Percentiles rank a stretch among this genome's conserved stretches.
phyloP scores from a whole-genome alignment of 2,329 filamentous ascomycete species.

The Cladophialophora immunda region DNA sequence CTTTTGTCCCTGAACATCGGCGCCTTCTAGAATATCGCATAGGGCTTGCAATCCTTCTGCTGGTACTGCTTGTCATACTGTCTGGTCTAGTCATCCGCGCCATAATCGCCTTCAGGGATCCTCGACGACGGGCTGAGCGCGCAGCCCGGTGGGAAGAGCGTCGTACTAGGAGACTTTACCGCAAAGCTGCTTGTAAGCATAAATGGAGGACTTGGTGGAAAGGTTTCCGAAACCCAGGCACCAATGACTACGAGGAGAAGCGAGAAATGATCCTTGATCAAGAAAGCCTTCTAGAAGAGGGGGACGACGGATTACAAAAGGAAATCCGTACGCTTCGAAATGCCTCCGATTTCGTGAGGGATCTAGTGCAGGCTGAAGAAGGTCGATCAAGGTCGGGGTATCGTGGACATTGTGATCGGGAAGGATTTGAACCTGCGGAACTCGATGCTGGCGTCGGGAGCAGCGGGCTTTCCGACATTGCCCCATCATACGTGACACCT shows the following conservation, averaged over 20 bases:
- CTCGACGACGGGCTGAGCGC: conserved; percentile 61
- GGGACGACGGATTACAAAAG: conserved; percentile 56
- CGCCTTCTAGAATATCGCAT: conserved; percentile 21
- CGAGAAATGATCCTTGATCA: conserved; percentile 57
- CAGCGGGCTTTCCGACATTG: conserved; percentile 29
- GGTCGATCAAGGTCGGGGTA: conserved; percentile 34
- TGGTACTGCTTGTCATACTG: conserved; percentile 49
- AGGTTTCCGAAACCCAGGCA: conserved; percentile 45
- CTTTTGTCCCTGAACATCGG: conserved; percentile 7
- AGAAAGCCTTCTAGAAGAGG: conserved; percentile 55
- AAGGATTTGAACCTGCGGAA: conserved; percentile 25
- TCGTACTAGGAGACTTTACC: conserved; percentile 60
- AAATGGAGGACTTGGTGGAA: conserved; percentile 62
- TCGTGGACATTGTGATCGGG: conserved; percentile 12
- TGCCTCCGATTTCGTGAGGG: conserved; percentile 62
- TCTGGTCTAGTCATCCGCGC: conserved; percentile 55
- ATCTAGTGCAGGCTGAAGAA: conserved; percentile 55
- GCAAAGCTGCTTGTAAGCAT: conserved; percentile 61
- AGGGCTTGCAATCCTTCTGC: conserved; percentile 47
- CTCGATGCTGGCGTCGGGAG: conserved; percentile 38
- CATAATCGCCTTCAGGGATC: conserved; percentile 58
- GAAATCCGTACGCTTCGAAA: conserved; percentile 62
- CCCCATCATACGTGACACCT: conserved; percentile 40
- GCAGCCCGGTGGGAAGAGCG: conserved; percentile 64
- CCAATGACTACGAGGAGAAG: conserved; percentile 62